Evolutionary conservation across 495 filamentous ascomycete genomes (phyloP).

Genomic region (Talaromyces stipitatus): DNA sequence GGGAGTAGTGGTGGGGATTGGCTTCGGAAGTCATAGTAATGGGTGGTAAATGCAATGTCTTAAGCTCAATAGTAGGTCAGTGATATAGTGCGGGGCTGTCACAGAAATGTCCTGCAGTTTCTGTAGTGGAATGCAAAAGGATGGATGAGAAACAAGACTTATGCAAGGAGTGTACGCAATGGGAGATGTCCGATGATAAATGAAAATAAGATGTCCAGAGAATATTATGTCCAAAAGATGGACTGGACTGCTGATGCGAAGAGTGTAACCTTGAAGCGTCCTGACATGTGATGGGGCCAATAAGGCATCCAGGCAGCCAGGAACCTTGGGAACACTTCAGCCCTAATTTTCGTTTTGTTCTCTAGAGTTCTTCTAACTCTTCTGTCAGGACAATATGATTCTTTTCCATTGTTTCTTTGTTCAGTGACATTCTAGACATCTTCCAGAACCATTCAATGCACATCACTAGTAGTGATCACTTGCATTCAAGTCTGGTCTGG

Average conservation of each 20-base stretch:
- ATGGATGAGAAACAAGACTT: neutral
- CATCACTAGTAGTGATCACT: neutral
- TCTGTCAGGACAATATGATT: neutral
- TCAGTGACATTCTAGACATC: neutral
- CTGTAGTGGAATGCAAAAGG: neutral
- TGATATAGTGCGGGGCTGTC: neutral
- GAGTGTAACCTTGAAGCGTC: neutral
- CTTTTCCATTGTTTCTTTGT: neutral
- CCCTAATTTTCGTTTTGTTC: neutral
- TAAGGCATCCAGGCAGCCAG: neutral
- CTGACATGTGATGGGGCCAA: constrained; percentile 1
- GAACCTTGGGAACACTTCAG: neutral
- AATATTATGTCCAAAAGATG: neutral
- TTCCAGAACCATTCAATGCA: neutral
- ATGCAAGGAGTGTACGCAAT: neutral
- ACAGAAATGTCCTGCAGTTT: neutral
- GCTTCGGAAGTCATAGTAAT: constrained; percentile 8
- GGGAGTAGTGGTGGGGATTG: constrained; percentile 2
- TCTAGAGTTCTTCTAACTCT: neutral
- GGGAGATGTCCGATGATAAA: neutral
- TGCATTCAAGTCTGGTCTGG: too few species aligned
- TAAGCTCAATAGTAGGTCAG: neutral
- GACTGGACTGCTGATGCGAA: neutral
- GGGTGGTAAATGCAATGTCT: neutral
- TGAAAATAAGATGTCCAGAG: neutral